Evolutionary conservation across 225 moss, liverwort and hornwort genomes (phyloP), one percentile per base, ranked within the genome.

Genomic region (Physcomitrellopsis africana): DNA sequence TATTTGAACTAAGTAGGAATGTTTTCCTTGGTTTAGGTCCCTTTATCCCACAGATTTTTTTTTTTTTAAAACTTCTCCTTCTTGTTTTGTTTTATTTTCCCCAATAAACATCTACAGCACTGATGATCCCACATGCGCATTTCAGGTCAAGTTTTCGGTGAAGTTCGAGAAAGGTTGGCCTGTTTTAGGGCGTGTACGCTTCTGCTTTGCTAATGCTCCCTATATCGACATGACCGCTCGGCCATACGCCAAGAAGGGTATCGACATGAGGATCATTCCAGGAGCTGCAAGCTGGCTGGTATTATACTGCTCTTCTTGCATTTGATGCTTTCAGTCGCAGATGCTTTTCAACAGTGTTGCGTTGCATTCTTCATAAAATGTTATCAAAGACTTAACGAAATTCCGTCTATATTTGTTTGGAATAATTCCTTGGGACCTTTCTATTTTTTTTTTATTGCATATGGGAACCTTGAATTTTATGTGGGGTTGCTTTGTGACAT

Each of bases 231-330:
- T 88, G 83, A 85, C 73, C 14, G 82, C 88, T 15, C 70, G 83
- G 60, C 76, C 88, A 22, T 59, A 65, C 16, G 51, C n/a, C 17
- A 82, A 76, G 71, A 67, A 75, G 51, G 85, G 85, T 23, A 65
- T 79, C 7, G 78, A 85, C 73, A 60, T 88, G 72, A 76, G 18
- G 20, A 26, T 73, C 66, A 73, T 88, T 60, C 88, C 88, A 54
- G 88, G 88, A 62, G 78, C 67, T 69, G 83, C 88, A 9, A 83
- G 69, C 44, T 88, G 88, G 88, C 83, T 88, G 88, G 88, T 88
- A 83, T 51, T 45, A 7, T 61, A 61, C 45, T 74, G 58, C 60
- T 69, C 65, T 71, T 15, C 60, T 23, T n/a, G 57, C 60, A 19
- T 9, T 2, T 42, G 11, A 68, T 24, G 7, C 18, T 62, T 69